phyloP scores from a whole-genome alignment of 495 filamentous ascomycete species.

The Neurospora sp. region DNA sequence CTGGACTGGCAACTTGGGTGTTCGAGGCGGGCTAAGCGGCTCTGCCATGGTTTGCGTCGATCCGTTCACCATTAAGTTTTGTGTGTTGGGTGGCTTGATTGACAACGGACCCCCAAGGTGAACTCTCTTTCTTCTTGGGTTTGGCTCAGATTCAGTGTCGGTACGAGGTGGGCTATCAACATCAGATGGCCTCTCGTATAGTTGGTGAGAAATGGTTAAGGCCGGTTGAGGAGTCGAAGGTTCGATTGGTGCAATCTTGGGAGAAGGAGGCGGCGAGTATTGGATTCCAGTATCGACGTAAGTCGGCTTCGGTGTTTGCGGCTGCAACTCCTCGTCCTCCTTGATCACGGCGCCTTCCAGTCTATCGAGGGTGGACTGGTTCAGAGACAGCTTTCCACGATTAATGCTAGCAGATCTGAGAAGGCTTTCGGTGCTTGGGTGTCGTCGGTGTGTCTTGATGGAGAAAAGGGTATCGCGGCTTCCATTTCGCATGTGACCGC shows the following conservation, averaged over 20 bases:
- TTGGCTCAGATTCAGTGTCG: conserved; percentile 56
- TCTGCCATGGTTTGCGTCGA: conserved; percentile 62
- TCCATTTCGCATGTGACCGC: conserved; percentile 19
- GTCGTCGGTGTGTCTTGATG: conserved; percentile 30
- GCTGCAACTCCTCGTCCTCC: conserved; percentile 35
- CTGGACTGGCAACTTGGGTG: conserved; percentile 44
- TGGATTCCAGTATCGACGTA: conserved; percentile 74
- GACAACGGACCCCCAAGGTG: conserved; percentile 31
- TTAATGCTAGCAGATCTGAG: conserved; percentile 38
- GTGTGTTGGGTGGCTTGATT: conserved; percentile 23
- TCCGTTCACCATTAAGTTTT: conserved; percentile 53
- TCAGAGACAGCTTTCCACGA: conserved; percentile 35
- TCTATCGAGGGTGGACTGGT: conserved; percentile 37
- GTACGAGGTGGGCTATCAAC: conserved; percentile 31
- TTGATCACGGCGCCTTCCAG: conserved; percentile 39
- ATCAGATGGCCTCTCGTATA: conserved; percentile 25
- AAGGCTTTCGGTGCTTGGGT: conserved; percentile 42
- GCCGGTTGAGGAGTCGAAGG: conserved; percentile 31
- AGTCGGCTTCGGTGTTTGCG: conserved; percentile 10
- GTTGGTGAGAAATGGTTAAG: conserved; percentile 7
- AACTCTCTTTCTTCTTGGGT: conserved; percentile 59
- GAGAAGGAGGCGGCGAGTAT: conserved; percentile 72
- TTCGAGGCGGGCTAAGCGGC: conserved; percentile 57
- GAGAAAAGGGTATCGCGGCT: conserved; percentile 38
- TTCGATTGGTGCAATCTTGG: conserved; percentile 35